A percentile compares a stretch with the other conserved stretches of the same genome.
Evolutionary conservation across 768 basidiomycete genomes (phyloP).

Genomic region (Exidia glandulosa): DNA sequence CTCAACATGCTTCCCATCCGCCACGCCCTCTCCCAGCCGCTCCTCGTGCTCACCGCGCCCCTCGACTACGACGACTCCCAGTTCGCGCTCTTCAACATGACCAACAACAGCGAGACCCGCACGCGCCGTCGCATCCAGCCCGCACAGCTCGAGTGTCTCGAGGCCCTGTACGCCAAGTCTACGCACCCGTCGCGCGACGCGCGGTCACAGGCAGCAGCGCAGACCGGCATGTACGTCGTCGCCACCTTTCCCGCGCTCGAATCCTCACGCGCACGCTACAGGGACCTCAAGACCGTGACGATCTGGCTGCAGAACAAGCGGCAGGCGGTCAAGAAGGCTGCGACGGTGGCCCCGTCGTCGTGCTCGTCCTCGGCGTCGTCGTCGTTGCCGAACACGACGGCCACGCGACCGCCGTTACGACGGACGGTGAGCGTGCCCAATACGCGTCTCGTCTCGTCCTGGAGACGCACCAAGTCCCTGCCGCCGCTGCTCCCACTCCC

Average conservation of each 20-base stretch:
- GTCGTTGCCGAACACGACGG: no score
- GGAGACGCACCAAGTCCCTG: background rate
- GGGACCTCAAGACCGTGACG: slow-evolving; percentile 39
- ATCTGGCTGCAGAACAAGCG: slow-evolving; percentile 82
- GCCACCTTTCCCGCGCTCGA: background rate
- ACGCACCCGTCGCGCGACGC: background rate
- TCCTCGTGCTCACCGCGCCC: no score
- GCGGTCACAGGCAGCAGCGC: background rate
- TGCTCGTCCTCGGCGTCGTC: background rate
- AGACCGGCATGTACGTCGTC: no score
- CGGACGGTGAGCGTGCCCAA: slow-evolving; percentile 11
- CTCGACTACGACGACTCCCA: no score
- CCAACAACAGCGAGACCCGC: no score
- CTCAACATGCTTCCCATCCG: no score
- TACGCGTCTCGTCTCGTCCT: slow-evolving; percentile 4
- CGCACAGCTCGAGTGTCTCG: background rate
- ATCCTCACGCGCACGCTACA: slow-evolving; percentile 5
- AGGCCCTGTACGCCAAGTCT: background rate
- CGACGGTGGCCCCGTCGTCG: background rate
- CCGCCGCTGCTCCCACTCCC: slow-evolving; percentile 4
- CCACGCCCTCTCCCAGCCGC: no score
- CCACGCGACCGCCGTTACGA: slow-evolving; percentile 10
- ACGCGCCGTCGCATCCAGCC: background rate
- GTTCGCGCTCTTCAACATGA: no score
- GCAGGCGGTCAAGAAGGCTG: slow-evolving; percentile 35